Conservation (phyloP, 2,329 filamentous ascomycete species). For the Curvularia hawaiiensis region DNA sequence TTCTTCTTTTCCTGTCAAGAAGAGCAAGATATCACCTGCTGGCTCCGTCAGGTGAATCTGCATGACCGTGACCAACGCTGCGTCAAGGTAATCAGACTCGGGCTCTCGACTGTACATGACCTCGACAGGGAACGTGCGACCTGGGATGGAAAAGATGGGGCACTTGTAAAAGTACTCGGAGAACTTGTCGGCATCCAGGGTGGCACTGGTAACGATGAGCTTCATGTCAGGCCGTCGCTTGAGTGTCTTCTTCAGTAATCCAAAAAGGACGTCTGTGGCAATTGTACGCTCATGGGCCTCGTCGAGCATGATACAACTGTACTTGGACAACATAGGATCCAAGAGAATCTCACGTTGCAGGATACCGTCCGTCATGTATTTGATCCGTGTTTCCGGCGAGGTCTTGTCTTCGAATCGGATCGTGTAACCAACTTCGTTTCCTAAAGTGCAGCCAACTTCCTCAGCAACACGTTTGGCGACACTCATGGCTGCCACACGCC, state of each 20-base stretch:
- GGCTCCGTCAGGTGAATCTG: constrained; percentile 96
- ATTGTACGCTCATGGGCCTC: constrained; percentile 98
- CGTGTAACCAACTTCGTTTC: constrained; percentile 96
- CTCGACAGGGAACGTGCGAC: constrained; percentile 93
- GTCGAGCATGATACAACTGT: constrained; percentile 97
- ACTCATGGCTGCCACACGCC: constrained; percentile 97
- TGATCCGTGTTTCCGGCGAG: constrained; percentile 84
- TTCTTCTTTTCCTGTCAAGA: constrained; percentile 96
- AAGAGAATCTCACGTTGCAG: constrained; percentile 95
- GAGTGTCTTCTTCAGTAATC: constrained; percentile 88
- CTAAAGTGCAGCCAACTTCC: constrained; percentile 91
- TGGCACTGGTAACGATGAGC: constrained; percentile 99
- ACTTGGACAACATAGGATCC: constrained; percentile 87
- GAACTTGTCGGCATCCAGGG: constrained; percentile 96
- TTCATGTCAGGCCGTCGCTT: constrained; percentile 85
- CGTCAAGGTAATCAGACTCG: constrained; percentile 93
- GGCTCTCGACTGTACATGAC: constrained; percentile 95
- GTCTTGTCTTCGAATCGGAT: constrained; percentile 99
- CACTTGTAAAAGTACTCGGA: constrained; percentile 95
- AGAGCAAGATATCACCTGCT: constrained; percentile 91
- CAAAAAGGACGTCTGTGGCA: constrained; percentile 97
- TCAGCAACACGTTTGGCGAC: constrained; percentile 97
- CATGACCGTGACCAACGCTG: constrained; percentile 95
- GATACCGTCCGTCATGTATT: constrained; percentile 99
- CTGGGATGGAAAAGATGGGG: constrained; percentile 95